Percentiles rank a stretch among this genome's conserved stretches.
Conservation (phyloP, 2,329 filamentous ascomycete genomes). For the Pseudocercospora eumusae region DNA sequence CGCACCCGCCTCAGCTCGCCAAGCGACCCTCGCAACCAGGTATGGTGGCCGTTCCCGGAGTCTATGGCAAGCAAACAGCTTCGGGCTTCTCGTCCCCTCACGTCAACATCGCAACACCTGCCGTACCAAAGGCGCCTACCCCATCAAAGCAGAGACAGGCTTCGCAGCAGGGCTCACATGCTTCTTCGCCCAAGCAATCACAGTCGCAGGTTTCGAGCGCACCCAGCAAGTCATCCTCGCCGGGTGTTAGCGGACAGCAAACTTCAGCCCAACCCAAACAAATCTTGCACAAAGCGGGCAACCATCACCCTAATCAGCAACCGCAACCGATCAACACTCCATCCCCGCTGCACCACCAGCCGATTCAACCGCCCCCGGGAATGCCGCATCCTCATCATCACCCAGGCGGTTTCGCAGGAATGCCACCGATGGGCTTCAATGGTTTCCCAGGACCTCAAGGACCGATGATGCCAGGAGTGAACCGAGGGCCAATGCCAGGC, state of each 20-base stretch:
- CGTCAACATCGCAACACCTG: conserved; percentile 75
- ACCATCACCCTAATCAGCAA: conserved; percentile 56
- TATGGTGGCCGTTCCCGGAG: conserved; percentile 56
- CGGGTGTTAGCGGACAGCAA: conserved; percentile 63
- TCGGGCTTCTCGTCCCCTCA: conserved; percentile 72
- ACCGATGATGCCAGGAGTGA: conserved; percentile 53
- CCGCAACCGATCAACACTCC: conserved; percentile 25
- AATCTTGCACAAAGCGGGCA: conserved; percentile 60
- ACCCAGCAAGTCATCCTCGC: conserved; percentile 58
- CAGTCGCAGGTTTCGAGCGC: conserved; percentile 49
- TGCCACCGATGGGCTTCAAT: conserved; percentile 59
- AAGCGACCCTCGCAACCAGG: conserved; percentile 63
- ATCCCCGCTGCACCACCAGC: conserved; percentile 56
- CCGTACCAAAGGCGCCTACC: conserved; percentile 77
- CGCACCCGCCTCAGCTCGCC: conserved; percentile 45
- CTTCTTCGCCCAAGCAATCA: conserved; percentile 69
- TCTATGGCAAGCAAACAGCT: conserved; percentile 56
- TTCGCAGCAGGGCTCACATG: conserved; percentile 75
- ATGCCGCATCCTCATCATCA: conserved; percentile 52
- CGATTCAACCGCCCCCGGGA: conserved; percentile 59
- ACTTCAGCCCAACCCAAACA: conserved; percentile 65
- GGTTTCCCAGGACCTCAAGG: conserved; percentile 55
- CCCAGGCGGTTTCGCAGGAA: conserved; percentile 46
- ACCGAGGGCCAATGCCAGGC: conserved; percentile 53
- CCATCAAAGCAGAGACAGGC: conserved; percentile 73